A percentile compares a stretch with the other conserved stretches of the same genome.
Conservation (phyloP, 2,329 filamentous ascomycete genomes). For the Lojkania enalia region DNA sequence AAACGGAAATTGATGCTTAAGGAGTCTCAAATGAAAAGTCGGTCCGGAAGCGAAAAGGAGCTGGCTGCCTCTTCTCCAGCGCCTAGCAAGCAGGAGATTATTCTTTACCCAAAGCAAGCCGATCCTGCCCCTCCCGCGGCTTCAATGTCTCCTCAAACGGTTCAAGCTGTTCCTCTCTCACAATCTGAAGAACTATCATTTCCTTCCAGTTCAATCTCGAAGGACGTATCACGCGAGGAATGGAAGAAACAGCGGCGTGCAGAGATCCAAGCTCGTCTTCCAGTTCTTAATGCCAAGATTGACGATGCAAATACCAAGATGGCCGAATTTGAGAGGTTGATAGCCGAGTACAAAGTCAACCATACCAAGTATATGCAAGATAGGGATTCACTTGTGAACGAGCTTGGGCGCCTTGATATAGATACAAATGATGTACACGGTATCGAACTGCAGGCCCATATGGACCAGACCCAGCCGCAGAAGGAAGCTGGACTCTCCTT, state of each 20-base stretch:
- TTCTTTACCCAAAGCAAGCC: not conserved
- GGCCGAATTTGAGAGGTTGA: constrained; percentile 49
- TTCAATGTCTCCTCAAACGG: not conserved
- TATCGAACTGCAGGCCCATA: constrained; percentile 49
- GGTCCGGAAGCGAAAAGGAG: not conserved
- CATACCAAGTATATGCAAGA: constrained; percentile 47
- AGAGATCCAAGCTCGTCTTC: constrained; percentile 54
- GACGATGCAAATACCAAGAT: constrained; percentile 43
- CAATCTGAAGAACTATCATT: no score
- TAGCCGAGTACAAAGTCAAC: constrained; percentile 46
- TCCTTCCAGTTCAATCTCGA: not conserved
- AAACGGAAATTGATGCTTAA: constrained; percentile 28
- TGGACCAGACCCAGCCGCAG: constrained; percentile 42
- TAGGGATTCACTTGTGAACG: constrained; percentile 50
- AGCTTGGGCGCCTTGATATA: constrained; percentile 53
- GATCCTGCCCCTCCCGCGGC: not conserved
- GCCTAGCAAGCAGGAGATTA: no score
- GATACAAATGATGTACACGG: constrained; percentile 53
- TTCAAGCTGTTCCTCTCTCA: no score
- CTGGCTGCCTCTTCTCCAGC: no score
- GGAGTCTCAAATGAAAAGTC: not conserved
- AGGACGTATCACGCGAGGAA: constrained; percentile 13
- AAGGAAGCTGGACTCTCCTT: constrained; percentile 14
- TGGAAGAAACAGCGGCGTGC: constrained; percentile 49
- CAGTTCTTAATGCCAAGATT: constrained; percentile 52